A percentile compares a stretch with the other conserved stretches of the same genome.
Conservation (phyloP, 108 stramenopile species). For the Cyclostephanos tholiformis region DNA sequence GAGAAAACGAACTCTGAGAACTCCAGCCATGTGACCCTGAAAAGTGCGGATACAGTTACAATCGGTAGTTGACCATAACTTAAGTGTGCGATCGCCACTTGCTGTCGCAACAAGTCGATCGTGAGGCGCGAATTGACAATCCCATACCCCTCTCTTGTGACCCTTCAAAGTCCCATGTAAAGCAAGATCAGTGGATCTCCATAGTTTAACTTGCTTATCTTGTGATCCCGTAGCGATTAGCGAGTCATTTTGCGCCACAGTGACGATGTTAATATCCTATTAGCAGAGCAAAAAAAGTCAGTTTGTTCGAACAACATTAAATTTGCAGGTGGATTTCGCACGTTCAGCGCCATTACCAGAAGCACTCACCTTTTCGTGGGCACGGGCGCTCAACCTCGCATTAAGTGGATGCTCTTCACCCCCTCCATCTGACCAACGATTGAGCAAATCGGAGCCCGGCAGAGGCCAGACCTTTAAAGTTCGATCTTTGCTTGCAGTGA, state of each 20-base stretch:
- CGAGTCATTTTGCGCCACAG: constrained; percentile 95
- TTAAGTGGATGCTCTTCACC: constrained; percentile 43
- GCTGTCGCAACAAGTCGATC: constrained; percentile 93
- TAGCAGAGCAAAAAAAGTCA: constrained; percentile 37
- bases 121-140: constrained; percentile 91
- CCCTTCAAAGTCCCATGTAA: constrained; percentile 88
- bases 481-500: constrained; percentile 90
- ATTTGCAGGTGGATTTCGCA: neutral
- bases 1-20: constrained; percentile 84
- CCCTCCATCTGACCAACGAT: constrained; percentile 22
- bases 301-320: constrained; percentile 20
- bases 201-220: constrained; percentile 93
- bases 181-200: constrained; percentile 81
- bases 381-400: constrained; percentile 68
- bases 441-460: constrained; percentile 65
- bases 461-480: constrained; percentile 95
- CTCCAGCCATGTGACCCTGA: constrained; percentile 93
- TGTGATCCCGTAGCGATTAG: constrained; percentile 95
- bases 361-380: constrained; percentile 62
- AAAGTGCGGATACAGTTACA: constrained; percentile 91
- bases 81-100: constrained; percentile 93
- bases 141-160: constrained; percentile 96
- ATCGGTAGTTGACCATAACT: constrained; percentile 93
- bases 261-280: constrained; percentile 95
- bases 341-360: no score